Conservation (phyloP, 495 filamentous ascomycete genomes). For the Parmelia sp. region DNA sequence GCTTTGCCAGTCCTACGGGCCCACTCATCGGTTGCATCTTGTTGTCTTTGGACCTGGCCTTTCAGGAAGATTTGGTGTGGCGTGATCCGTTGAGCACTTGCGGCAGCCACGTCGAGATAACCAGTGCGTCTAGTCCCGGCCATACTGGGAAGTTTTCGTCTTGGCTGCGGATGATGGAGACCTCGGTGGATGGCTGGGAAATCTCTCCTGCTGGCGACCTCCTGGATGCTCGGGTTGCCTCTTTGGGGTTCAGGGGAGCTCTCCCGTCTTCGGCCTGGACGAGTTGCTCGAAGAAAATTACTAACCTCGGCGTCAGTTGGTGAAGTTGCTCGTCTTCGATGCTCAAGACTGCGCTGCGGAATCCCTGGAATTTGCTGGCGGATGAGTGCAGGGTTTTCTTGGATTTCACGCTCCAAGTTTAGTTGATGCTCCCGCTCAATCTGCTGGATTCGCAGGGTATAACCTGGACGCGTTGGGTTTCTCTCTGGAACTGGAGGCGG, state of each 20-base stretch:
- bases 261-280: neutral
- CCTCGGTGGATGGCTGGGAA: neutral
- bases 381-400: neutral
- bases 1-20: conserved; percentile 43
- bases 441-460: neutral
- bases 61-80: neutral
- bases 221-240: neutral
- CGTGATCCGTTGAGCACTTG: neutral
- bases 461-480: neutral
- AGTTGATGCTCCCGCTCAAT: neutral
- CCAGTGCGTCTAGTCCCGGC: neutral
- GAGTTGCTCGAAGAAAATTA: neutral
- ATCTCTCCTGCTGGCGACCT: neutral
- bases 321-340: neutral
- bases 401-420: neutral
- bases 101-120: neutral
- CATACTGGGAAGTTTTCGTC: neutral
- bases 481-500: neutral
- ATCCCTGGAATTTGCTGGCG: neutral
- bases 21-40: conserved; percentile 43
- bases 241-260: neutral
- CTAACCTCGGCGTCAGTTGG: neutral
- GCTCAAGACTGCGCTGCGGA: neutral
- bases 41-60: conserved; percentile 41
- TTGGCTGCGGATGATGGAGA: neutral